Conservation (phyloP, 2,329 filamentous ascomycete species). For the Penicillium sp. region DNA sequence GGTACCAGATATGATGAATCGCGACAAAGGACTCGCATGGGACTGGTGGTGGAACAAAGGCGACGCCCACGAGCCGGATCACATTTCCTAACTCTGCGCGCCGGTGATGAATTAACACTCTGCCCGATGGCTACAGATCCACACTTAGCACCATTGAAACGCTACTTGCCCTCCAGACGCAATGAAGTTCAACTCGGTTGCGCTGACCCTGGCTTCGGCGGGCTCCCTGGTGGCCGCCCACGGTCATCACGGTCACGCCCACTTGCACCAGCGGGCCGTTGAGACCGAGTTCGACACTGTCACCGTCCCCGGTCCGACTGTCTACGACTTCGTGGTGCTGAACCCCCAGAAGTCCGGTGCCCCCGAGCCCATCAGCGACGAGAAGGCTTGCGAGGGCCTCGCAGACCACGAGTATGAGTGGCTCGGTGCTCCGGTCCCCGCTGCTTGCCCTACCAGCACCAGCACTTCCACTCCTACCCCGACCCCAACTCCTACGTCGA, state of each 20-base stretch:
- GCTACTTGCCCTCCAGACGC: conserved; percentile 11
- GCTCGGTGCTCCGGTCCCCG: conserved; percentile 60
- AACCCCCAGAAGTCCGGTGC: conserved; percentile 49
- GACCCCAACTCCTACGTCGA: conserved; percentile 36
- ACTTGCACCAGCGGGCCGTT: conserved; percentile 41
- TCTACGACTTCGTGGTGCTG: conserved; percentile 69
- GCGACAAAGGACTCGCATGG: too few relatives aligned
- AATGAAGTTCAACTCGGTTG: conserved; percentile 44
- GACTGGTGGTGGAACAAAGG: too few relatives aligned
- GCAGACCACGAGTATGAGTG: conserved; percentile 64
- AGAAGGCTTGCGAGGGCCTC: conserved; percentile 70
- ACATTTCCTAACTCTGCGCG: too few relatives aligned
- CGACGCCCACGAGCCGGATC: too few relatives aligned
- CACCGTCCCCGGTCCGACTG: conserved; percentile 59
- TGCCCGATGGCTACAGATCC: too few relatives aligned
- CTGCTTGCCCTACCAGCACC: conserved; percentile 46
- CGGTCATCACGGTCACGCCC: conserved; percentile 43
- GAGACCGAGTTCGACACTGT: conserved; percentile 48
- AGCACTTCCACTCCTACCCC: conserved; percentile 24
- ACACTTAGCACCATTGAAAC: conserved; percentile 9
- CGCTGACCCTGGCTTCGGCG: conserved; percentile 43
- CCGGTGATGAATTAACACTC: too few relatives aligned
- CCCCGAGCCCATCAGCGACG: conserved; percentile 26
- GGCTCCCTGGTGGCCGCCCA: conserved; percentile 44
- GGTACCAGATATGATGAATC: too few relatives aligned